Base-by-base conservation (phyloP, 1,284 basidiomycete genomes). In the Austroboletus niveus region DNA sequence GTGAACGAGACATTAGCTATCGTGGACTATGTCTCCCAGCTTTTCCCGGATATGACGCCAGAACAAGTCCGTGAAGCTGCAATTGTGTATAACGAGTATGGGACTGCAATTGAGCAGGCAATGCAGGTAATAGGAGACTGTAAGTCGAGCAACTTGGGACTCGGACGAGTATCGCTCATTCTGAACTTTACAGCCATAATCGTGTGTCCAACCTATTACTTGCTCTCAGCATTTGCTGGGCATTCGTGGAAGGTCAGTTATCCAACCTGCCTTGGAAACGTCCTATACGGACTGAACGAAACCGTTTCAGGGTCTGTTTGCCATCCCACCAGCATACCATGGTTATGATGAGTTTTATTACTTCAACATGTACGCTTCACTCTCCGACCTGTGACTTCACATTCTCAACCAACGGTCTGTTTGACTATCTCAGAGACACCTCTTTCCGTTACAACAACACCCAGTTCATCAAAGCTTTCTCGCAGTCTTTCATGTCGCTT, bases 261-360 rank as follows among this genome's bases (percentile, higher is more conserved):
- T 35, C 3, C 29, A 2, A n/a, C 1, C 2, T 15, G 12, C 32
- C 3, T 43, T 30, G 24, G 24, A 8, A 2, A 1, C 8, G 11
- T n/a, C 11, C 20, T 5, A 9, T 4, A 8, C 39, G 7, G 14
- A 22, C 10, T 27, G 40, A 35, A 49, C 15, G 3, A 8, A 27
- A 14, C 14, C n/a, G 5, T 15, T 7, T 22, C 29, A 60, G 62
- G 60, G 62, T 8, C 11, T 48, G 17, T 66, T 63, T 48, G 62
- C 64, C 0, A 35, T 63, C 20, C 50, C 65, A 30, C 65, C 59
- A 14, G 60, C 47, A 1, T 20, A 52, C 15, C 63, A 63, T 27
- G 40, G 9, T 11, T 0, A 42, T 0, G 60, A 60, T 22, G 0
- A 36, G 1, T 0, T 17, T 2, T 66, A 68, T 36, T 57, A 62